Evolutionary conservation across 305 asterid species (phyloP), one percentile per base, ranked within the genome.

Genomic region (Solanum hybrid): DNA sequence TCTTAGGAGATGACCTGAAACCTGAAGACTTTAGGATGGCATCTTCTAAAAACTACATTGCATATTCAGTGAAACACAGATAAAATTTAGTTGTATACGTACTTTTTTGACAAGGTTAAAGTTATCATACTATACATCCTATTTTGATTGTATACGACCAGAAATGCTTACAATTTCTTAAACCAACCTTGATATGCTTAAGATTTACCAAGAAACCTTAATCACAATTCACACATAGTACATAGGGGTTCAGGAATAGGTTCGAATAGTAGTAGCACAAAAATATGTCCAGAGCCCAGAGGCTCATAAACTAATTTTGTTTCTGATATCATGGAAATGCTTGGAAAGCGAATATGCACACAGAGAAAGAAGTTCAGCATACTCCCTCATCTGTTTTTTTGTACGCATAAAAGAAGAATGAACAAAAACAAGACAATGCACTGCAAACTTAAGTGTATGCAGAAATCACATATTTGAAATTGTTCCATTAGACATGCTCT

Each of bases 1-100:
- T 95, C 90, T 93, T 92, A 73, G 98, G 98, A 34, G 98, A 96
- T 87, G 95, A 88, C 95, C 98, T 95, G 95, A 89, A 91, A 87
- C 79, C 39, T 89, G 42, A 89, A 90, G 69, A 79, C 78, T 87
- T 92, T 85, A 74, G 90, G 76, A 67, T 69, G 85, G 51, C 87
- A 81, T 24, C 86, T 89, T 89, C 73, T 88, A 42, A 78, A 61
- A 86, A 12, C 77, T 57, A 61, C 77, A 61, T 13, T 33, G 51
- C 24, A 86, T 61, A 86, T 61, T 33, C 77, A 61, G 77, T 61
- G 36, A 22, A 57, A 20, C 34, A 61, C 8, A 61, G 22, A 51
- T 51, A 84, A 29, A 46, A 46, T 18, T 42, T 42, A 85, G 69
- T 2, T 20, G 5, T 31, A 57, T 11, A 85, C 5, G 13, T 51